Evolutionary conservation across 148 eudicot genomes (phyloP).

Genomic region (Cornus kousa): DNA sequence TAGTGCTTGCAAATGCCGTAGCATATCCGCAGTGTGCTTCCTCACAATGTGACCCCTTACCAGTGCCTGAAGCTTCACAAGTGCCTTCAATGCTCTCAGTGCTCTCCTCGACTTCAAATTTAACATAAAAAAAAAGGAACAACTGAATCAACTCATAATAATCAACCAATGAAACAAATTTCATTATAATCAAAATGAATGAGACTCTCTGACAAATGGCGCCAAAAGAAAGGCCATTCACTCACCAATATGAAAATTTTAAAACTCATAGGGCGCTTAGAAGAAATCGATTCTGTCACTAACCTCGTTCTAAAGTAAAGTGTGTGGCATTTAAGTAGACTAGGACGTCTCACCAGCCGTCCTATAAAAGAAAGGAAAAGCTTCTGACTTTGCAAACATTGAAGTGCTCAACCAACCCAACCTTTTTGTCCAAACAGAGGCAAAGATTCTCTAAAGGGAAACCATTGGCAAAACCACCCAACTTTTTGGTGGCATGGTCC

Average conservation of each 20-base stretch:
- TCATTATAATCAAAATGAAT: neutral
- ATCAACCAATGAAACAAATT: neutral
- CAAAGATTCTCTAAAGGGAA: neutral
- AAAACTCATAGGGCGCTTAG: conserved; percentile 15
- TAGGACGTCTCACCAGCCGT: conserved; percentile 26
- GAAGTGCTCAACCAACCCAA: neutral
- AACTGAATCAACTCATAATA: neutral
- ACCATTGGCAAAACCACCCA: too few relatives aligned
- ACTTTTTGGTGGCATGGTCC: too few relatives aligned
- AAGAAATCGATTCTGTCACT: conserved; percentile 2
- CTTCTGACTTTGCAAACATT: conserved; percentile 6
- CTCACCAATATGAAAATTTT: neutral
- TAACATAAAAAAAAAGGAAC: neutral
- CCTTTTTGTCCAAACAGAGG: neutral
- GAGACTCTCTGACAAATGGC: neutral
- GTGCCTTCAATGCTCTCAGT: conserved; percentile 66
- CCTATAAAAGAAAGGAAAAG: conserved; percentile 8
- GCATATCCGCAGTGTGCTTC: conserved; percentile 50
- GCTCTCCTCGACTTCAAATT: conserved; percentile 77
- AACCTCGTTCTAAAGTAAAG: neutral
- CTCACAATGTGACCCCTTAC: conserved; percentile 86
- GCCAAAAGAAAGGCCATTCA: neutral
- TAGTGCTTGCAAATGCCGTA: conserved; percentile 71
- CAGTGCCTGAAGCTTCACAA: conserved; percentile 83
- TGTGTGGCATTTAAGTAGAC: conserved; percentile 19